Conservation (phyloP, 1,284 basidiomycete genomes). For the Inonotus obliquus region DNA sequence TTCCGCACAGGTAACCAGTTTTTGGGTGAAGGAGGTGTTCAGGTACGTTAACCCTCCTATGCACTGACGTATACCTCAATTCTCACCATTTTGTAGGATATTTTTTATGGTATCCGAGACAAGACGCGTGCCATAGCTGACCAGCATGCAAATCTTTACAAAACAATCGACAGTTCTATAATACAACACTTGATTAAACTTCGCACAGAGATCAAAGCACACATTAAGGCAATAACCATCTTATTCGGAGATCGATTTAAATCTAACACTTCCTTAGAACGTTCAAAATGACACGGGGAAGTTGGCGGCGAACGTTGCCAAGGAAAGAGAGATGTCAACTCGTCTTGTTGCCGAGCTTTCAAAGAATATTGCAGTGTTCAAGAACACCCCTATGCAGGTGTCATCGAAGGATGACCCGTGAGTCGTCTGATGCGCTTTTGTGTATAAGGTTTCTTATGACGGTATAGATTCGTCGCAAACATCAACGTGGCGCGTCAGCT, state of each 20-base stretch:
- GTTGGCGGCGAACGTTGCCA: conserved; percentile 89
- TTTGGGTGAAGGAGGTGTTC: conserved; percentile 86
- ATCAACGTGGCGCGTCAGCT: conserved; percentile 83
- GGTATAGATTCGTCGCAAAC: conserved; percentile 62
- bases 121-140: conserved; percentile 94
- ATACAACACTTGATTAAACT: conserved; percentile 98
- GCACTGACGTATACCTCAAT: background rate
- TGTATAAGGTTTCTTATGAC: background rate
- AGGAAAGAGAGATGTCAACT: conserved; percentile 89
- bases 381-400: conserved; percentile 92
- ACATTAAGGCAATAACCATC: conserved; percentile 83
- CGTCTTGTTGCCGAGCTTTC: conserved; percentile 87
- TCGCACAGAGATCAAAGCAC: conserved; percentile 92
- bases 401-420: conserved; percentile 85
- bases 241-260: conserved; percentile 20
- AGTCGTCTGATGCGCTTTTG: conserved; percentile 23
- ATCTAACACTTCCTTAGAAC: conserved; percentile 47
- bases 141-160: conserved; percentile 93
- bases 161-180: conserved; percentile 95
- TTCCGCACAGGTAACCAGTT: conserved; percentile 96
- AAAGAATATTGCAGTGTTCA: conserved; percentile 84
- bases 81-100: conserved; percentile 54
- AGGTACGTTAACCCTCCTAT: conserved; percentile 36
- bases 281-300: conserved; percentile 98
- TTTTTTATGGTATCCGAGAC: conserved; percentile 92